Evolutionary conservation across 2,329 filamentous ascomycete species (phyloP), one percentile per base, ranked within the genome.

Genomic region (Colletotrichum brevisporum): DNA sequence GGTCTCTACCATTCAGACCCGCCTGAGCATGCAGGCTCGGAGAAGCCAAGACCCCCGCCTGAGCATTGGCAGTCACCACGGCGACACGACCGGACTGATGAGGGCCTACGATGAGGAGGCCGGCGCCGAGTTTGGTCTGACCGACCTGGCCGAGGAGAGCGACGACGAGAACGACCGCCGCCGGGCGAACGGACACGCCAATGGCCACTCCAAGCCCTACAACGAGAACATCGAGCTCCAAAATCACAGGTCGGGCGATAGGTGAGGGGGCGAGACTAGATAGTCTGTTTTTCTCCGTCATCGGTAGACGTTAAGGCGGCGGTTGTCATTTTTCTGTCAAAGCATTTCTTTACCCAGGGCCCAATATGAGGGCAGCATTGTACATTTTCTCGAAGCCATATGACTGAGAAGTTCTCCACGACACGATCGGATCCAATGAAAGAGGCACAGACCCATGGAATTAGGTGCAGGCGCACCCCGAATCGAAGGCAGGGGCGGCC

Each of bases 21-120:
- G 97, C 69, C 89, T 94, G 72, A 97, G 94, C 77, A 98, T 99
- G 94, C 96, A 98, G 78, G 87, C 92, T 6, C 88, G 95, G 73
- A 87, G 96, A 73, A 96, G 92, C 73, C 88, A 90, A 15, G 86
- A 88, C 72, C 89, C 91, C 15, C 83, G 89, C 54, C 90, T 89
- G 76, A 91, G 90, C 75, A 86, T 89, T 55, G 89, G 90, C 76
- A 89, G 88, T 76, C 89, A 85, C 67, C 86, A 87, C 70, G 88
- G 89, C 45, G 94, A 96, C 74, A 88, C 93, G 63, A 91, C 95
- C 72, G 93, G 93, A 5, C 85, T 98, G 26, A 97, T 98, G 79
- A 92, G 92, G 70, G 92, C 91, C 12, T 98, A 97, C 75, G 95
- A 98, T 75, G 90, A 96, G 70, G 95, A 98, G 78, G 90, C 92